Evolutionary conservation across 495 filamentous ascomycete genomes (phyloP).

Genomic region (Coniosporium apollinis): DNA sequence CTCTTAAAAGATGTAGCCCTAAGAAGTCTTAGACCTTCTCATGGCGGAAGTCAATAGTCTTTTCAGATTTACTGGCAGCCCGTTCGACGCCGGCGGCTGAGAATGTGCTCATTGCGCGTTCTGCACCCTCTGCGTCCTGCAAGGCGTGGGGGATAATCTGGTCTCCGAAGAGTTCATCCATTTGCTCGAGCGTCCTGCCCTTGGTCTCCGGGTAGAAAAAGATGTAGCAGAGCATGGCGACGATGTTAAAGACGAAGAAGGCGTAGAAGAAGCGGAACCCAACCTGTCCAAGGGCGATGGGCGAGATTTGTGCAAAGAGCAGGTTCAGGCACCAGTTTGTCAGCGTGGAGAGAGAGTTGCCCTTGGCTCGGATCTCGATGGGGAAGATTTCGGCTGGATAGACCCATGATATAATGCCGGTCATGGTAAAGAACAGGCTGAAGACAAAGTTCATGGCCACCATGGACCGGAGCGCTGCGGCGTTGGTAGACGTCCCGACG

Average conservation of each 20-base stretch:
- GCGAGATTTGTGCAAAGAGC: slow-evolving; percentile 38
- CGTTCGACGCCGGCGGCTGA: too few relatives aligned
- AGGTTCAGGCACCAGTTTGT: slow-evolving; percentile 39
- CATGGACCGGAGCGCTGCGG: slow-evolving; percentile 32
- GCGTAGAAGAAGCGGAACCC: slow-evolving; percentile 37
- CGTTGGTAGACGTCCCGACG: too few relatives aligned
- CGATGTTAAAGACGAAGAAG: slow-evolving; percentile 35
- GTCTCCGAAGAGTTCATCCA: slow-evolving; percentile 30
- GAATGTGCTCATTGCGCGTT: neutral
- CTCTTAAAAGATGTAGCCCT: too few relatives aligned
- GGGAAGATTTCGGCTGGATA: slow-evolving; percentile 43
- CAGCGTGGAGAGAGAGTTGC: slow-evolving; percentile 33
- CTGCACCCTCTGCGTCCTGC: neutral
- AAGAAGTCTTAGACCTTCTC: too few relatives aligned
- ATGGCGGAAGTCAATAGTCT: too few relatives aligned
- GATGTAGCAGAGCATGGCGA: slow-evolving; percentile 28
- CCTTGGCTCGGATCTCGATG: slow-evolving; percentile 34
- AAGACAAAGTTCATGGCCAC: slow-evolving; percentile 43
- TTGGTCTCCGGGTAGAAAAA: slow-evolving; percentile 37
- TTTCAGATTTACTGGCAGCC: too few relatives aligned
- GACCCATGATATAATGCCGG: slow-evolving; percentile 39
- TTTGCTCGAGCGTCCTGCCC: slow-evolving; percentile 36
- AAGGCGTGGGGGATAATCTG: slow-evolving; percentile 1
- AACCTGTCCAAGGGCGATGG: slow-evolving; percentile 31
- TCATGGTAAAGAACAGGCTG: slow-evolving; percentile 35